Base-by-base conservation (phyloP, 2,329 filamentous ascomycete genomes). In the Intubia oerlemansii region DNA sequence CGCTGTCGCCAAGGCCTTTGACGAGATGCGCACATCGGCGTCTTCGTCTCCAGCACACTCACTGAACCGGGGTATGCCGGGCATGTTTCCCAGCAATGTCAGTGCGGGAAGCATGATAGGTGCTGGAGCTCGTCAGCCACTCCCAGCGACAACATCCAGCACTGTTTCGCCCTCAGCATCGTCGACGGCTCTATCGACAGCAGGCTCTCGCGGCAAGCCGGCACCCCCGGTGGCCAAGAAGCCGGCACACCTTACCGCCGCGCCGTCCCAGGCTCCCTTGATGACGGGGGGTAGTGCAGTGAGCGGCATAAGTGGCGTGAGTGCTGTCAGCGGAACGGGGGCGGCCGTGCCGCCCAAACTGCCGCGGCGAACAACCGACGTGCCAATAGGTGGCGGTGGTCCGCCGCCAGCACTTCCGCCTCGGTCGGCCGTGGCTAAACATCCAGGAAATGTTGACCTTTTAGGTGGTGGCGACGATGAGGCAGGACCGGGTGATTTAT, bases 181-280 rank as follows among this genome's bases (percentile, higher is more conserved):
- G 35, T 16, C 48, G 47, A 12, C 49, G 49, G 12, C 42, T n/a
- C n/a, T n/a, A n/a, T n/a, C n/a, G n/a, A n/a, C n/a, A n/a, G n/a
- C 12, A 42, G 47, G 19, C 19, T 21, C 8, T 8, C 19, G 19
- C 19, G 19, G 19, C 19, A 61, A 59, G 36, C 42, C 48, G 8
- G 48, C 60, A n/a, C 66, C 63, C 5, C 62, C 61, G 1, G 54
- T 76, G 28, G 71, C 69, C 14, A 64, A 56, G 44, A 77, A 77
- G 40, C 71, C 71, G 2, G 54, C 61, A 3, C 62, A 68, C 36
- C 52, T 69, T 5, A 39, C 49, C 11, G 47, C 47, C 9, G 39
- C 34, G 18, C 37, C 36, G n/a, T n/a, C n/a, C n/a, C n/a, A n/a
- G n/a, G n/a, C n/a, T n/a, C n/a, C n/a, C n/a, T n/a, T n/a, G n/a